Evolutionary conservation across 73 alveolate species (phyloP).

Genomic region (Paramecium octaurelia): DNA sequence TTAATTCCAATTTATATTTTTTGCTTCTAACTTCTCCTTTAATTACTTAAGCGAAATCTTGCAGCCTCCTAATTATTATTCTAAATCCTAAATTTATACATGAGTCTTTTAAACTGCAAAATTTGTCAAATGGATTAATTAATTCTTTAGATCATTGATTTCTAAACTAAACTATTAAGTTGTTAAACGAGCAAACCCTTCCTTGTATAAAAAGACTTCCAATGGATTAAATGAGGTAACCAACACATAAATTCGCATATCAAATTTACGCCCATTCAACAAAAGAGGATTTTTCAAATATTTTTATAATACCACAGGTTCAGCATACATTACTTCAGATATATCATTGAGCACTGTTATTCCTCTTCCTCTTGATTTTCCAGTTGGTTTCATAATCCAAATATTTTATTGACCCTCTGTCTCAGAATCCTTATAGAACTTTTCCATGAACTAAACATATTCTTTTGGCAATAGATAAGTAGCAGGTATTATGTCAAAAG

Average conservation of each 20-base stretch:
- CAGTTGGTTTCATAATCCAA: slow-evolving; percentile 73
- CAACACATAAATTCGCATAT: slow-evolving; percentile 93
- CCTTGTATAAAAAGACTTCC: slow-evolving; percentile 96
- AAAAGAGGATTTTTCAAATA: slow-evolving; percentile 93
- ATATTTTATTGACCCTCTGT: slow-evolving; percentile 64
- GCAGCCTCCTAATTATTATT: slow-evolving; percentile 54
- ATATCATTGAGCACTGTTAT: slow-evolving; percentile 92
- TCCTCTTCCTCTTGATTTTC: slow-evolving; percentile 93
- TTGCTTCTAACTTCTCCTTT: slow-evolving; percentile 36
- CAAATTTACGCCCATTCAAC: slow-evolving; percentile 96
- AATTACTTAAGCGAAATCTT: slow-evolving; percentile 28
- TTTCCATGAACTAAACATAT: slow-evolving; percentile 83
- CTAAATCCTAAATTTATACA: slow-evolving; percentile 26
- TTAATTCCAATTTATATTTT: slow-evolving; percentile 40
- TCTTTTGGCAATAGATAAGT: slow-evolving; percentile 95
- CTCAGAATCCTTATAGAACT: slow-evolving; percentile 62
- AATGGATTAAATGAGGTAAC: slow-evolving; percentile 95
- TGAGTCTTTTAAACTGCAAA: slow-evolving; percentile 46
- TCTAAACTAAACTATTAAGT: slow-evolving; percentile 92
- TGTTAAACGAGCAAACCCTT: slow-evolving; percentile 97
- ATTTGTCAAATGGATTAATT: slow-evolving; percentile 54
- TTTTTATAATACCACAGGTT: slow-evolving; percentile 91
- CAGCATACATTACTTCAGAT: slow-evolving; percentile 90
- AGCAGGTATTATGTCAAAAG: slow-evolving; percentile 91
- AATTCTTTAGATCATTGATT: slow-evolving; percentile 83